Evolutionary conservation across 2,329 filamentous ascomycete species (phyloP).

Genomic region (Pseudogymnoascus sp.): DNA sequence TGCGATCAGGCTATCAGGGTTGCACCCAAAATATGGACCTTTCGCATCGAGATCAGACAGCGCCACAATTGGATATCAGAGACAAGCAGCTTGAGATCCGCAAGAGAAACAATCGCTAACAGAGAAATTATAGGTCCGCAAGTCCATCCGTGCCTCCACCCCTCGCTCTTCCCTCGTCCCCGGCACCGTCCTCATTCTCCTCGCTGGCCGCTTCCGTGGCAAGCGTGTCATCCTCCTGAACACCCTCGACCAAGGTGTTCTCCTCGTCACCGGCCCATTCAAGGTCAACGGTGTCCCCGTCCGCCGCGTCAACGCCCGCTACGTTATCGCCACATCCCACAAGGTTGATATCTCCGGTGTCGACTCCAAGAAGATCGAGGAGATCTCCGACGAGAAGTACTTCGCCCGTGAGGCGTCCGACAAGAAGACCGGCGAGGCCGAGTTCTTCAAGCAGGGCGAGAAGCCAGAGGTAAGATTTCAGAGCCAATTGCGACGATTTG

Average conservation of each 20-base stretch:
- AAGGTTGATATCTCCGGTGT: conserved; percentile 79
- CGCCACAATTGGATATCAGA: conserved; percentile 6
- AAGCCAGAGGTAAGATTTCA: conserved; percentile 76
- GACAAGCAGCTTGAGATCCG: neutral
- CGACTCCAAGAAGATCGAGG: conserved; percentile 82
- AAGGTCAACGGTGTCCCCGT: conserved; percentile 99
- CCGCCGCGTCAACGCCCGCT: conserved; percentile 86
- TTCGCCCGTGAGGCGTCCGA: conserved; percentile 92
- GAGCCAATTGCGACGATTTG: conserved; percentile 1
- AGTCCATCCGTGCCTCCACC: conserved; percentile 80
- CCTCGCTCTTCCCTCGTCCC: conserved; percentile 84
- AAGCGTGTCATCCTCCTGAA: conserved; percentile 99
- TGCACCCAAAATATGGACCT: neutral
- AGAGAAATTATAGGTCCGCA: conserved; percentile 68
- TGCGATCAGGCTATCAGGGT: conserved; percentile 9
- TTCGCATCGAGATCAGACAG: neutral
- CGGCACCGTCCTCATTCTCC: conserved; percentile 95
- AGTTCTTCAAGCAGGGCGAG: conserved; percentile 99
- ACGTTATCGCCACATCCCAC: conserved; percentile 85
- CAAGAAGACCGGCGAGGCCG: conserved; percentile 95
- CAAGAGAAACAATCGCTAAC: conserved; percentile 20
- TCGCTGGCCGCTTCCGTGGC: conserved; percentile 98
- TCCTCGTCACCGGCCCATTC: conserved; percentile 98
- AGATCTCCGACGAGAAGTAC: conserved; percentile 70
- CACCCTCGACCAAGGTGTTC: conserved; percentile 92